phyloP scores from a whole-genome alignment of 768 basidiomycete species.

The Agaricus bisporus region DNA sequence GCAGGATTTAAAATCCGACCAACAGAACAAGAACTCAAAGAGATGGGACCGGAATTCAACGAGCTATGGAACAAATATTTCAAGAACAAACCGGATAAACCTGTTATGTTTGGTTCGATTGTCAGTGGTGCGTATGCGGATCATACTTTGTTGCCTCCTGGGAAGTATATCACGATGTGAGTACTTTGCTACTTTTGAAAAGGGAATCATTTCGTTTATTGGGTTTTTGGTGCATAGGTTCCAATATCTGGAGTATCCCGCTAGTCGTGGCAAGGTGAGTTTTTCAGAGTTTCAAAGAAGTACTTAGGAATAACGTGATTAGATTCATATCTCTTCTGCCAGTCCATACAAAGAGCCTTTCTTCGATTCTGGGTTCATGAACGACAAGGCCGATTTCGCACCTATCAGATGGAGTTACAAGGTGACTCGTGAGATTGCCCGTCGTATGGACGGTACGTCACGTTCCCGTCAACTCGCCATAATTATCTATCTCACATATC shows the following conservation, averaged over 20 bases:
- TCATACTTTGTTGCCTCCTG: conserved; percentile 63
- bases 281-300: background rate
- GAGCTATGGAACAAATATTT: conserved; percentile 64
- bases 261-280: conserved; percentile 61
- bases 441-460: conserved; percentile 59
- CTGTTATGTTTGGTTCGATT: conserved; percentile 70
- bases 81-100: conserved; percentile 78
- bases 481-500: background rate
- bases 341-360: conserved; percentile 58
- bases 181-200: conserved; percentile 8
- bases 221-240: conserved; percentile 30
- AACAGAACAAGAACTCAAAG: conserved; percentile 61
- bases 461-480: background rate
- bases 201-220: background rate
- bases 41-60: conserved; percentile 77
- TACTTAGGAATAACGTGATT: too few species aligned
- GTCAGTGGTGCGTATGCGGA: conserved; percentile 55
- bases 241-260: conserved; percentile 75
- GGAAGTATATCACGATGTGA: conserved; percentile 65
- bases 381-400: conserved; percentile 70
- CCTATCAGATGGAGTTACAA: conserved; percentile 77
- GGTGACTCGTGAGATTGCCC: conserved; percentile 66
- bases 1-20: conserved; percentile 77
- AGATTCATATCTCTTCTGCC: conserved; percentile 55
- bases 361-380: conserved; percentile 78